These are phyloP conservation scores for Phytophthora cactorum DNA, from an alignment of 352 stramenopile genomes.

Conservation along the genomic window DNA sequence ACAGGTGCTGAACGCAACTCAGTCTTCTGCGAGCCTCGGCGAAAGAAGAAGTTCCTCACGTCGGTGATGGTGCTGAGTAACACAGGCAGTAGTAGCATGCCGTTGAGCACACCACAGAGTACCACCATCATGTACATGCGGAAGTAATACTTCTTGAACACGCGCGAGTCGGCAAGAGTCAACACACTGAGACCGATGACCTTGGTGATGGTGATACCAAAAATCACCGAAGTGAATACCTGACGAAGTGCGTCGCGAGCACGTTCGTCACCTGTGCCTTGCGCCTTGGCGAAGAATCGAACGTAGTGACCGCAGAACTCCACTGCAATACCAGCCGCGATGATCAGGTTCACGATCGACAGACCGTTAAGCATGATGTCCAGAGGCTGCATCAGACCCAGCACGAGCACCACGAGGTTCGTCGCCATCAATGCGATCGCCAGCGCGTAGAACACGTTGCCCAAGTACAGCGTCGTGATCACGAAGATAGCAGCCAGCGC, in stretches of 20 bases:
- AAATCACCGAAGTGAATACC: slow-evolving; percentile 78
- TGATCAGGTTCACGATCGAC: slow-evolving; percentile 87
- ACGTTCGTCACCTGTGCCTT: slow-evolving; percentile 45
- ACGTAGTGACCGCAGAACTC: slow-evolving; percentile 88
- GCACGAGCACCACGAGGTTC: slow-evolving; percentile 61
- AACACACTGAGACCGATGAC: slow-evolving; percentile 84
- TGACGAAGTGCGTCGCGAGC: slow-evolving; percentile 55
- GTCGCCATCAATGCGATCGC: slow-evolving; percentile 49
- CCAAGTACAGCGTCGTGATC: slow-evolving; percentile 58
- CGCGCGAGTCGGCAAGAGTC: slow-evolving; percentile 80
- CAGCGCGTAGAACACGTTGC: slow-evolving; percentile 51
- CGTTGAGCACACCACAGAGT: slow-evolving; percentile 83
- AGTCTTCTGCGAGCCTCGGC: slow-evolving; percentile 31
- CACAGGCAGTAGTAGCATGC: slow-evolving; percentile 76
- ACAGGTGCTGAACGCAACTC: slow-evolving; percentile 31
- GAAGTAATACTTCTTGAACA: slow-evolving; percentile 93
- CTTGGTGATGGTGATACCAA: slow-evolving; percentile 90
- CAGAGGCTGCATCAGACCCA: slow-evolving; percentile 64
- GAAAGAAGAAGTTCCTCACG: slow-evolving; percentile 49
- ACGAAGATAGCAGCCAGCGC: slow-evolving; percentile 57
- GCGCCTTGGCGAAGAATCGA: slow-evolving; percentile 65
- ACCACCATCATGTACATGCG: slow-evolving; percentile 91
- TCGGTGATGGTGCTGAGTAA: slow-evolving; percentile 57
- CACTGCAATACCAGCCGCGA: slow-evolving; percentile 79
- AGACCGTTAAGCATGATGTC: slow-evolving; percentile 83